Conservation (phyloP, 768 basidiomycete genomes). For the Trametes coccinea region DNA sequence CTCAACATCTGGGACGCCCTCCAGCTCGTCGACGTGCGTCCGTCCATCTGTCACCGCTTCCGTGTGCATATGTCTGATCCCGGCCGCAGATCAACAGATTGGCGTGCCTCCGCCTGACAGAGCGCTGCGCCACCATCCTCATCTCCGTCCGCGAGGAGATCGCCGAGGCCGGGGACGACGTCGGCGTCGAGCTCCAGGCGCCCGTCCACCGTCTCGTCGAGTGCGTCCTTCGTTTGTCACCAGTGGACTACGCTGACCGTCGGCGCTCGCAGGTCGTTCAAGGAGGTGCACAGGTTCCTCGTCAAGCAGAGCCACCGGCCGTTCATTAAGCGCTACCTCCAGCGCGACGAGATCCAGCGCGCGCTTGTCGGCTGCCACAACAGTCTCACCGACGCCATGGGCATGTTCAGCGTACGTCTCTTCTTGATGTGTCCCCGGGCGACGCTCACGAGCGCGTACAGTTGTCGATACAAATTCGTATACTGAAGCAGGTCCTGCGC, state of each 20-base stretch:
- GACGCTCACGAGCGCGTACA: constrained; percentile 20
- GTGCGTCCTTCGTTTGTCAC: constrained; percentile 36
- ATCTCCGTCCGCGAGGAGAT: constrained; percentile 65
- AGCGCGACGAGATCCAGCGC: constrained; percentile 64
- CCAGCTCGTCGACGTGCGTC: constrained; percentile 59
- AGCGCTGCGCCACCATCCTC: constrained; percentile 70
- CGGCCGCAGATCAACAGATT: constrained; percentile 59
- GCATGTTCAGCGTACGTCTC: constrained; percentile 53
- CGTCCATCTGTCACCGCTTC: not conserved
- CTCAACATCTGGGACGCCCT: constrained; percentile 67
- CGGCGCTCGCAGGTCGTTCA: constrained; percentile 39
- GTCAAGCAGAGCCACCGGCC: constrained; percentile 61
- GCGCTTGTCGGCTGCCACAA: constrained; percentile 54
- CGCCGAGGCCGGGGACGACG: constrained; percentile 50
- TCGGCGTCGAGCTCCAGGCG: constrained; percentile 47
- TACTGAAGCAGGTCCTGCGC: constrained; percentile 45
- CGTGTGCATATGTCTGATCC: not conserved
- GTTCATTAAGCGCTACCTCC: constrained; percentile 77
- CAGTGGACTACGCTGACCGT: not conserved
- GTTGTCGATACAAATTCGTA: constrained; percentile 54
- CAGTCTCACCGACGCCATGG: constrained; percentile 54
- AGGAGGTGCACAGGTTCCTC: constrained; percentile 49
- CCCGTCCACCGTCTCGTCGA: constrained; percentile 54
- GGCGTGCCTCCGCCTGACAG: constrained; percentile 67
- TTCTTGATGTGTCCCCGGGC: no score